A percentile compares a stretch with the other conserved stretches of the same genome.
These are phyloP conservation scores for Paramecium caudatum DNA, from an alignment of 73 alveolate species.

Conservation along the genomic window DNA sequence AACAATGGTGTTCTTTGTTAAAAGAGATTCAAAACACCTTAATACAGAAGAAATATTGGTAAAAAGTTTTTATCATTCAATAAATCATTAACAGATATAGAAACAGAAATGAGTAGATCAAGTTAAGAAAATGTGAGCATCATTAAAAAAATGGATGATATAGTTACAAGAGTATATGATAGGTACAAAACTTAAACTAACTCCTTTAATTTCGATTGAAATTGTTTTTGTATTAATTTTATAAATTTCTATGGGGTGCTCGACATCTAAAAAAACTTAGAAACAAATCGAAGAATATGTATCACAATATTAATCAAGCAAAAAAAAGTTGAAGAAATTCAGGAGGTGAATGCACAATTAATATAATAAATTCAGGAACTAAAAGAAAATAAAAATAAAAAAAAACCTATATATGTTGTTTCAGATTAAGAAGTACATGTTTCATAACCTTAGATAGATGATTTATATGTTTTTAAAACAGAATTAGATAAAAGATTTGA, in stretches of 20 bases:
- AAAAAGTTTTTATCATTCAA: not conserved
- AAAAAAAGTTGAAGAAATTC: slow-evolving; percentile 27
- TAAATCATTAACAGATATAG: slow-evolving; percentile 29
- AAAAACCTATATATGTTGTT: slow-evolving; percentile 47
- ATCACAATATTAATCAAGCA: not conserved
- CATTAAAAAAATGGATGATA: not conserved
- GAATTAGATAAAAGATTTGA: slow-evolving; percentile 59
- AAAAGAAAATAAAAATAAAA: slow-evolving; percentile 26
- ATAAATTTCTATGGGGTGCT: slow-evolving; percentile 62
- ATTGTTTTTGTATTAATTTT: too few species aligned
- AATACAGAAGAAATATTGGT: not conserved
- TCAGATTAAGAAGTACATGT: slow-evolving; percentile 56
- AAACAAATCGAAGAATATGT: slow-evolving; percentile 31
- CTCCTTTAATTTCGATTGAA: slow-evolving; percentile 19
- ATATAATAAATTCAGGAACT: slow-evolving; percentile 38
- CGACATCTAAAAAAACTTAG: slow-evolving; percentile 5
- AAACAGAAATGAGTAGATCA: slow-evolving; percentile 12
- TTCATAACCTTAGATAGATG: slow-evolving; percentile 30
- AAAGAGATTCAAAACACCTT: slow-evolving; percentile 5
- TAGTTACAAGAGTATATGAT: slow-evolving; percentile 4
- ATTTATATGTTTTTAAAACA: slow-evolving; percentile 54
- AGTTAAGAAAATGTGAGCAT: not conserved
- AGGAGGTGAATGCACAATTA: not conserved
- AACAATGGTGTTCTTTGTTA: too few species aligned
- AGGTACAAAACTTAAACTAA: not conserved